These are phyloP conservation scores for Vaccinium darrowii DNA, from an alignment of 148 eudicot genomes.

Conservation along the genomic window DNA sequence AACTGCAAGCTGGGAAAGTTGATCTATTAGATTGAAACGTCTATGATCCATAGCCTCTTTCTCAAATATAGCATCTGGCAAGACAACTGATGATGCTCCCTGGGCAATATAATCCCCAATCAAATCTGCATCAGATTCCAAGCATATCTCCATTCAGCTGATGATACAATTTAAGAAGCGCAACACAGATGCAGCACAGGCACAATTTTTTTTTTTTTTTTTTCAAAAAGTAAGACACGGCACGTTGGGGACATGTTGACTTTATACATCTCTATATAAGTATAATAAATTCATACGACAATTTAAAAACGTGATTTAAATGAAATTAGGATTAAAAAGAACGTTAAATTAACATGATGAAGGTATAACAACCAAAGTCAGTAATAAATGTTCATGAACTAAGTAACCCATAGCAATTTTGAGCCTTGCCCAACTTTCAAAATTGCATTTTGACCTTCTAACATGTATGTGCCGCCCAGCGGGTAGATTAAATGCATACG, in stretches of 20 bases:
- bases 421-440: not conserved
- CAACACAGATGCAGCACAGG: not conserved
- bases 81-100: slow-evolving; percentile 79
- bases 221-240: not conserved
- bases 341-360: not conserved
- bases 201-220: not conserved
- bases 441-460: no score
- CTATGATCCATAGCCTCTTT: slow-evolving; percentile 52
- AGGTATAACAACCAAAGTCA: not conserved
- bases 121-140: slow-evolving; percentile 40
- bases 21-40: slow-evolving; percentile 43
- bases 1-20: slow-evolving; percentile 56
- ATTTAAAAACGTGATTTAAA: not conserved
- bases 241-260: not conserved
- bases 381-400: not conserved
- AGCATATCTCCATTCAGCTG: slow-evolving; percentile 5
- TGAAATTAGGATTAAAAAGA: not conserved
- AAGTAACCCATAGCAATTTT: not conserved
- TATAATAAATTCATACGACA: not conserved
- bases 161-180: not conserved
- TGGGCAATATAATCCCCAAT: slow-evolving; percentile 48
- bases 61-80: slow-evolving; percentile 82
- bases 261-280: not conserved
- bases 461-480: no score
- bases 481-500: no score